Evolutionary conservation across 2,329 filamentous ascomycete genomes (phyloP), one percentile per base, ranked within the genome.

Genomic region (Didymella arachidicola): DNA sequence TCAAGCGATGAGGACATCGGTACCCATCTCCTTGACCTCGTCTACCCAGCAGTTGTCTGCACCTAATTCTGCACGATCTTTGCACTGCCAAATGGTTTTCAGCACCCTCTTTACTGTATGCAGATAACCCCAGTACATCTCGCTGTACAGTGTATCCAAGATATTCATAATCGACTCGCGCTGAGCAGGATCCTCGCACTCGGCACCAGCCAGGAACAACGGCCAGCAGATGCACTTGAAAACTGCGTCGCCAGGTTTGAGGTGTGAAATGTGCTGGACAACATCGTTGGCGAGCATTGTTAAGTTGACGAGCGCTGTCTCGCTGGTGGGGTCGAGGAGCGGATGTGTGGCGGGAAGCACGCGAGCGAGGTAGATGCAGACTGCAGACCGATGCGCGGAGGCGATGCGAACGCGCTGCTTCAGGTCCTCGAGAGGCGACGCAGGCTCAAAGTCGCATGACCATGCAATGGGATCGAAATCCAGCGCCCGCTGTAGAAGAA

Each of bases 151-250:
- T 7, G 63, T 61, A n/a, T 73, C 68, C 16, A 78, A 62, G 2
- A 82, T 80, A 50, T 81, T 75, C 67, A 84, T 74, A n/a, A 83
- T 79, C 84, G 84, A 86, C 3, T 72, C 76, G 38, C 84, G 77
- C 56, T 80, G 81, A 34, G 77, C 73, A 0, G 75, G 71, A 52
- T 83, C 79, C 41, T 79, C 78, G 3, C 82, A 82, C 65, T 86
- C 84, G 0, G 84, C 84, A 1, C 85, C 85, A 2, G 83, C 83
- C 29, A 87, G 80, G 62, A 87, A 86, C 0, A 84, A 78, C 1
- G 85, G 84, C 84, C 84, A 87, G n/a, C 82, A 82, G 2, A 84
- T 85, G 7, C 82, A 85, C 68, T 86, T 87, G 76, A 85, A 87
- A 41, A 86, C 79, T 7, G 80, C 79, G 64, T 85, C 83, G 2